A percentile compares a stretch with the other conserved stretches of the same genome.
Conservation (phyloP, 306 rosid species). For the Lotus japonicus region DNA sequence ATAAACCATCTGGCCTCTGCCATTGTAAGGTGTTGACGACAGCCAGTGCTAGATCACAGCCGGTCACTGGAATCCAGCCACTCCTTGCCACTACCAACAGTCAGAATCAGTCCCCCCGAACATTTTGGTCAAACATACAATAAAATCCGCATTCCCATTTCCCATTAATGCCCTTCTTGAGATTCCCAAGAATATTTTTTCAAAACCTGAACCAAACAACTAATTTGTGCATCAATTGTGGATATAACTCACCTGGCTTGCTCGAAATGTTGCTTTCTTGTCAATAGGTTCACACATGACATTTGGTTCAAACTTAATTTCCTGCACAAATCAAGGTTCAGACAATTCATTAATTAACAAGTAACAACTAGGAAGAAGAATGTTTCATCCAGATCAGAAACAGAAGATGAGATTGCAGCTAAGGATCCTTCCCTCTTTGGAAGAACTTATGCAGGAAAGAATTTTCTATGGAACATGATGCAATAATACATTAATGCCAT, state of each 20-base stretch:
- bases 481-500: neutral
- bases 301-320: constrained; percentile 86
- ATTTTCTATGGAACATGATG: neutral
- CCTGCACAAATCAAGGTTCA: constrained; percentile 38
- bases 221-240: neutral
- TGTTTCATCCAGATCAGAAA: neutral
- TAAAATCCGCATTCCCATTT: neutral
- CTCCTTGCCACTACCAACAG: neutral
- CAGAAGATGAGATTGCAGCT: neutral
- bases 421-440: neutral
- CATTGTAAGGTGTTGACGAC: neutral
- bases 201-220: neutral
- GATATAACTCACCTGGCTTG: constrained; percentile 57
- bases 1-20: neutral
- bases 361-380: neutral
- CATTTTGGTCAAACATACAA: neutral
- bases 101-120: neutral
- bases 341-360: neutral
- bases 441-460: neutral
- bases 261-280: constrained; percentile 67
- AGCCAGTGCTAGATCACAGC: neutral
- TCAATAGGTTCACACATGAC: constrained; percentile 94
- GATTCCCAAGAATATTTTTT: neutral
- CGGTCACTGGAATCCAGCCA: neutral
- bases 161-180: too few relatives aligned